Percentiles rank a stretch among this genome's conserved stretches.
Conservation (phyloP, 352 stramenopile species). For the Elongisporangium undulatum region DNA sequence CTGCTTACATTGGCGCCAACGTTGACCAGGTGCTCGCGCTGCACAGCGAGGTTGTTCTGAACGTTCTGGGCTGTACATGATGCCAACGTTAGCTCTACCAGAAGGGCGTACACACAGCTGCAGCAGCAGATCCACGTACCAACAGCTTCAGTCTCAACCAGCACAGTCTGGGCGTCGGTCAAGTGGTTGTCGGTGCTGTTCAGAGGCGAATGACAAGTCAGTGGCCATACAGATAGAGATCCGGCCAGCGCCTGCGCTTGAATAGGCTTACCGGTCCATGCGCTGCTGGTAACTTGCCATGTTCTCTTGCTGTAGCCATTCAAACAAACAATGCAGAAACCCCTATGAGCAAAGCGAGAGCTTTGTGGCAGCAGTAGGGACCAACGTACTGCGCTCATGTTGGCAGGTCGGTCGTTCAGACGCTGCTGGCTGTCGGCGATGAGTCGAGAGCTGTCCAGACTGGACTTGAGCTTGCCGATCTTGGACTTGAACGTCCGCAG, state of each 20-base stretch:
- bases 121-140: slow-evolving; percentile 18
- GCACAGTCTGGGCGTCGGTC: slow-evolving; percentile 59
- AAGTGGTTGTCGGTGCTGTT: slow-evolving; percentile 65
- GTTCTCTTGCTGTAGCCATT: slow-evolving; percentile 43
- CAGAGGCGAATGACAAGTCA: neutral
- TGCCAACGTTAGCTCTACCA: neutral
- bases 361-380: too few relatives aligned
- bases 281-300: slow-evolving; percentile 71
- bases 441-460: slow-evolving; percentile 70
- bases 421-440: slow-evolving; percentile 71
- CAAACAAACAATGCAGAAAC: too few relatives aligned
- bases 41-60: slow-evolving; percentile 49
- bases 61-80: slow-evolving; percentile 47
- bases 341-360: too few relatives aligned
- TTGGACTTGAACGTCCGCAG: slow-evolving; percentile 80
- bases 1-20: slow-evolving; percentile 66
- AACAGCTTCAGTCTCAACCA: slow-evolving; percentile 63
- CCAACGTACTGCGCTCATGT: slow-evolving; percentile 27
- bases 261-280: slow-evolving; percentile 35
- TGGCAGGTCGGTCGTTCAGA: slow-evolving; percentile 31
- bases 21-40: slow-evolving; percentile 74
- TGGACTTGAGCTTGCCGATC: slow-evolving; percentile 84
- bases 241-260: neutral
- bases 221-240: neutral
- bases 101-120: neutral